phyloP scores from a whole-genome alignment of 2,329 filamentous ascomycete genomes.

The Thelonectria rubi region DNA sequence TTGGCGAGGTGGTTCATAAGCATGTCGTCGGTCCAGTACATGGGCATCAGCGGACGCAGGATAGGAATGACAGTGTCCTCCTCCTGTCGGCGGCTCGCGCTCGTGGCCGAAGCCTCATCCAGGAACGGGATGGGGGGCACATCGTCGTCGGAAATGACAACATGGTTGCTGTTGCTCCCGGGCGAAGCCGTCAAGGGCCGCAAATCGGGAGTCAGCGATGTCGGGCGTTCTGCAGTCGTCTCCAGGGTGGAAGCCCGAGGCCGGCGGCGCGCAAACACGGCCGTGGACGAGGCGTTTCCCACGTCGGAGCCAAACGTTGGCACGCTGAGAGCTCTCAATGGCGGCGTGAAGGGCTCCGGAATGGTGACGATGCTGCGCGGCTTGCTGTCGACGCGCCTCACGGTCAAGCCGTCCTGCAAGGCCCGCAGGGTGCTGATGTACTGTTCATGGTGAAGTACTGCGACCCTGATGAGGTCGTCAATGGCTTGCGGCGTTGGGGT shows the following conservation, averaged over 20 bases:
- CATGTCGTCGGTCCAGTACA: constrained; percentile 51
- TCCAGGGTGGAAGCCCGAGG: constrained; percentile 45
- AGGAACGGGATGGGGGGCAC: constrained; percentile 47
- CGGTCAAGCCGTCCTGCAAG: constrained; percentile 42
- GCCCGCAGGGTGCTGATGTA: constrained; percentile 44
- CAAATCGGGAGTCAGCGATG: constrained; percentile 37
- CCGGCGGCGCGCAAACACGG: constrained; percentile 28
- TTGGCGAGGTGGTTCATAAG: constrained; percentile 54
- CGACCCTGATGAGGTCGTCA: constrained; percentile 47
- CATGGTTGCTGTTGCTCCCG: constrained; percentile 28
- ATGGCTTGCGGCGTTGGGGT: constrained; percentile 38
- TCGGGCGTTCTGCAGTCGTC: constrained; percentile 38
- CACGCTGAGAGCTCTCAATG: constrained; percentile 38
- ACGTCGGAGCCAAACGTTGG: constrained; percentile 36
- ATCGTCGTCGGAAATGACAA: constrained; percentile 43
- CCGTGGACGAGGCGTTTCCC: constrained; percentile 6
- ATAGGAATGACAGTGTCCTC: constrained; percentile 32
- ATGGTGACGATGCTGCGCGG: constrained; percentile 27
- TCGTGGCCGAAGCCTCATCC: constrained; percentile 16
- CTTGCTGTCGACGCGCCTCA: constrained; percentile 34
- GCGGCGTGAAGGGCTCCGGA: constrained; percentile 41
- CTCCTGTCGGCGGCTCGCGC: constrained; percentile 17
- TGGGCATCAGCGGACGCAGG: constrained; percentile 30
- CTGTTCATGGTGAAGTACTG: constrained; percentile 48
- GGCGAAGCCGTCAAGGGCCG: constrained; percentile 37